Conservation (phyloP, 2,329 filamentous ascomycete genomes). For the Sporothrix brunneoviolacea region DNA sequence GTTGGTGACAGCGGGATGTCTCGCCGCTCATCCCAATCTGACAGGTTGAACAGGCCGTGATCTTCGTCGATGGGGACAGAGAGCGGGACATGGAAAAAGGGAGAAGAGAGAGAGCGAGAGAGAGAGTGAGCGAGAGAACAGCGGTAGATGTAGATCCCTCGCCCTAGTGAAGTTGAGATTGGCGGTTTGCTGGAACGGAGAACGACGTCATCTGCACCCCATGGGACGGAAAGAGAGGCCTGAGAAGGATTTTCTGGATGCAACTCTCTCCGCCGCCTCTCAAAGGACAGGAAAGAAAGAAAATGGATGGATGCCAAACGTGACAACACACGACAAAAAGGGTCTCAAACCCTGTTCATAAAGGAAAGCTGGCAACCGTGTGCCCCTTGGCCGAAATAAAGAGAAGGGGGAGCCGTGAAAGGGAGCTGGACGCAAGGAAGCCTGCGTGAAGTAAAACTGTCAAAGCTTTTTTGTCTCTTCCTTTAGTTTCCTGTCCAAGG, state of each 20-base stretch:
- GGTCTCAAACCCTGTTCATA: not conserved
- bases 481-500: too few species aligned
- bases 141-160: slow-evolving; percentile 5
- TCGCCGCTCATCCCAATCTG: slow-evolving; percentile 14
- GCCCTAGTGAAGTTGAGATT: slow-evolving; percentile 8
- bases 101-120: not conserved
- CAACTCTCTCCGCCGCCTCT: slow-evolving; percentile 1
- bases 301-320: not conserved
- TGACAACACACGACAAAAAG: not conserved
- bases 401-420: not conserved
- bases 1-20: not conserved
- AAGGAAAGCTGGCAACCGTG: not conserved
- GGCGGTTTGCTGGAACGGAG: slow-evolving; percentile 12
- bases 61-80: not conserved
- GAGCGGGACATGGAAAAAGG: not conserved
- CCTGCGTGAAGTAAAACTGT: too few species aligned
- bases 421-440: too few species aligned
- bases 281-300: not conserved
- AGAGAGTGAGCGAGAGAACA: not conserved
- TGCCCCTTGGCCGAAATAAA: not conserved
- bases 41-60: not conserved
- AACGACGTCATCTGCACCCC: slow-evolving; percentile 14
- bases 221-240: not conserved
- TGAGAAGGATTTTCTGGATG: not conserved
- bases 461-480: too few species aligned